These are phyloP conservation scores for Coemansia sp. DNA, from an alignment of 192 early-diverging fungal genomes.

Conservation along the genomic window DNA sequence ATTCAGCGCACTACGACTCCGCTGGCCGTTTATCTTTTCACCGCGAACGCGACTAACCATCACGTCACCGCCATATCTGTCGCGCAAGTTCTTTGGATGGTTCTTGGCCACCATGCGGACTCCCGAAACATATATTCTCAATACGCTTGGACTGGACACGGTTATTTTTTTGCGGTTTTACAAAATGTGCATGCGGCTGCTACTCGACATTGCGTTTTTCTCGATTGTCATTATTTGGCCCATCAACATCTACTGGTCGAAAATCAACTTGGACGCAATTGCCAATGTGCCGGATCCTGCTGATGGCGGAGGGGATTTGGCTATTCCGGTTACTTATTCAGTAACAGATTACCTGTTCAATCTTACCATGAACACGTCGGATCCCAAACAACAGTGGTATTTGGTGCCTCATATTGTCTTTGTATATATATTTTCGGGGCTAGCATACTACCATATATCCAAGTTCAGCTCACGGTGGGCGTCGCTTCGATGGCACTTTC, in stretches of 20 bases:
- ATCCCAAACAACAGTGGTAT: slow-evolving; percentile 43
- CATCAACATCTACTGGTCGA: slow-evolving; percentile 49
- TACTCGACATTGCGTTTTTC: slow-evolving; percentile 43
- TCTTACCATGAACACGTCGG: slow-evolving; percentile 34
- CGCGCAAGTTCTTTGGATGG: slow-evolving; percentile 50
- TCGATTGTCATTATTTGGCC: slow-evolving; percentile 48
- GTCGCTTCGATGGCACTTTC: slow-evolving; percentile 55
- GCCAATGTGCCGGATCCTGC: slow-evolving; percentile 1
- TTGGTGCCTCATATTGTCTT: slow-evolving; percentile 51
- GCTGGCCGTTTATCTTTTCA: slow-evolving; percentile 52
- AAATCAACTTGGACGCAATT: slow-evolving; percentile 28
- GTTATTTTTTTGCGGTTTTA: slow-evolving; percentile 55
- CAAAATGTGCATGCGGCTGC: slow-evolving; percentile 50
- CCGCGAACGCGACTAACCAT: slow-evolving; percentile 50
- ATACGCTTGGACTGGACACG: slow-evolving; percentile 52
- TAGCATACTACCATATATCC: slow-evolving; percentile 53
- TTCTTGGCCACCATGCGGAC: slow-evolving; percentile 45
- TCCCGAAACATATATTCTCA: slow-evolving; percentile 52
- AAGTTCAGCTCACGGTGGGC: slow-evolving; percentile 52
- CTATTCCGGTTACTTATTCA: slow-evolving; percentile 23
- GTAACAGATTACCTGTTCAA: slow-evolving; percentile 54
- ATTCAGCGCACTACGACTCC: slow-evolving; percentile 39
- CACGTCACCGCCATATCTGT: slow-evolving; percentile 43
- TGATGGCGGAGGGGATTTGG: slow-evolving; percentile 9
- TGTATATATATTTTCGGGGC: slow-evolving; percentile 45